These are phyloP conservation scores for Hanseniaspora lindneri DNA, from an alignment of 805 yeast genomes.

Conservation along the genomic window DNA sequence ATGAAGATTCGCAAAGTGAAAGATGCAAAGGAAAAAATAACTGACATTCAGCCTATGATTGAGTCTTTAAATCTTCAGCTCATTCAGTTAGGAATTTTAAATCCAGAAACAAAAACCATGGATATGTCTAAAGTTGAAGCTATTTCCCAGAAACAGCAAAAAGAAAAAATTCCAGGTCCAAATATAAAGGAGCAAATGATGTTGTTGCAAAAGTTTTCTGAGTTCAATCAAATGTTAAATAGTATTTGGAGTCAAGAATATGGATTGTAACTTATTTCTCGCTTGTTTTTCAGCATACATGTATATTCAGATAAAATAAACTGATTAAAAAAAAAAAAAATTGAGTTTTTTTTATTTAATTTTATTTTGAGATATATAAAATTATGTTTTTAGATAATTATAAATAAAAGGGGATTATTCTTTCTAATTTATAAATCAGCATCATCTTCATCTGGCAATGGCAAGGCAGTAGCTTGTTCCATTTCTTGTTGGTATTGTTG, in stretches of 20 bases:
- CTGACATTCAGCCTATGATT: slow-evolving; percentile 1
- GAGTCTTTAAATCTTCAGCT: background rate
- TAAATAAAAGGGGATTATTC: background rate
- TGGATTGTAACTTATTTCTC: background rate
- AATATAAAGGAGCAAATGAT: background rate
- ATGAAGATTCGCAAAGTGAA: background rate
- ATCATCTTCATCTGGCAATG: slow-evolving; percentile 99
- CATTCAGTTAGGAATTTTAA: slow-evolving; percentile 5
- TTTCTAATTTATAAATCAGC: slow-evolving; percentile 72
- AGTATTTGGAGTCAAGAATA: slow-evolving; percentile 6
- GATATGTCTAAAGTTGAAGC: background rate
- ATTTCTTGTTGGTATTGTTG: slow-evolving; percentile 97
- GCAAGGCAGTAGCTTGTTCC: slow-evolving; percentile 98
- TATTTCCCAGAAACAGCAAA: background rate
- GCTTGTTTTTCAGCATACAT: too few species aligned
- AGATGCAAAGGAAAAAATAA: slow-evolving; percentile 7
- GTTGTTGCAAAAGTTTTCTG: slow-evolving; percentile 1
- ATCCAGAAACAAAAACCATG: slow-evolving; percentile 6
- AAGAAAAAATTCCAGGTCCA: background rate
- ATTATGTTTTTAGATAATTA: background rate
- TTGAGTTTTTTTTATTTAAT: too few species aligned
- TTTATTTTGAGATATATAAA: background rate
- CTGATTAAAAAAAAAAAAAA: background rate
- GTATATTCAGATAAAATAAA: background rate
- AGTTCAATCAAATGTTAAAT: background rate